Evolutionary conservation across 208 protist species (phyloP).

Genomic region (Trypanosoma platydactyli): DNA sequence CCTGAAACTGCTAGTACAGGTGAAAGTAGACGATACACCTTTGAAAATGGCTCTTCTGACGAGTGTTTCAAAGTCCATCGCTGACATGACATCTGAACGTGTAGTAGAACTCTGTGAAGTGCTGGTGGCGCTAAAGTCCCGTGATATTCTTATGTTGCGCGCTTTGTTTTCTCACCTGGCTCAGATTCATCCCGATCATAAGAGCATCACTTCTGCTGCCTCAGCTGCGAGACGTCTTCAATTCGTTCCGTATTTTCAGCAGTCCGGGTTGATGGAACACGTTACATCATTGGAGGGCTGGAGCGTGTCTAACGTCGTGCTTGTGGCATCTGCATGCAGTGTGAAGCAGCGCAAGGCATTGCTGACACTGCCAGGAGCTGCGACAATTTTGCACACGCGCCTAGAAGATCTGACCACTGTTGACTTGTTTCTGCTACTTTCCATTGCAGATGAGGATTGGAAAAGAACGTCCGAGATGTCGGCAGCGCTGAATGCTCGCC

Average conservation of each 20-base stretch:
- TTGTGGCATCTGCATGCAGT: conserved; percentile 23
- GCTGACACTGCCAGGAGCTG: conserved; percentile 28
- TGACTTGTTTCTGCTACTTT: conserved; percentile 27
- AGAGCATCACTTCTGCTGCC: conserved; percentile 15
- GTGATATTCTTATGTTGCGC: conserved; percentile 31
- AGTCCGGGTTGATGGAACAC: conserved; percentile 13
- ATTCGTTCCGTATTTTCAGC: conserved; percentile 31
- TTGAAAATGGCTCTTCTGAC: conserved; percentile 20
- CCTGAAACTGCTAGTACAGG: conserved; percentile 12
- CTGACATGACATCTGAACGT: conserved; percentile 10
- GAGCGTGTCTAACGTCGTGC: conserved; percentile 25
- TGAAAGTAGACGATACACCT: conserved; percentile 11
- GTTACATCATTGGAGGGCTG: conserved; percentile 26
- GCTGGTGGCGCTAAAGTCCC: conserved; percentile 20
- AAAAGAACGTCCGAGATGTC: not conserved
- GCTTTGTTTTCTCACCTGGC: conserved; percentile 26
- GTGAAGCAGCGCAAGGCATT: conserved; percentile 23
- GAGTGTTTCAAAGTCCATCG: conserved; percentile 21
- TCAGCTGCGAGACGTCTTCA: conserved; percentile 23
- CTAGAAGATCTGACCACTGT: conserved; percentile 23
- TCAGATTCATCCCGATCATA: not conserved
- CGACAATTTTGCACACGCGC: conserved; percentile 1
- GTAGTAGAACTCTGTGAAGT: conserved; percentile 17
- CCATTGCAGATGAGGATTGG: conserved; percentile 9
- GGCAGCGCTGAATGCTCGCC: conserved; percentile 9